These are phyloP conservation scores for Stachybotrys elegans DNA, from an alignment of 2,329 filamentous ascomycete species.

Conservation along the genomic window DNA sequence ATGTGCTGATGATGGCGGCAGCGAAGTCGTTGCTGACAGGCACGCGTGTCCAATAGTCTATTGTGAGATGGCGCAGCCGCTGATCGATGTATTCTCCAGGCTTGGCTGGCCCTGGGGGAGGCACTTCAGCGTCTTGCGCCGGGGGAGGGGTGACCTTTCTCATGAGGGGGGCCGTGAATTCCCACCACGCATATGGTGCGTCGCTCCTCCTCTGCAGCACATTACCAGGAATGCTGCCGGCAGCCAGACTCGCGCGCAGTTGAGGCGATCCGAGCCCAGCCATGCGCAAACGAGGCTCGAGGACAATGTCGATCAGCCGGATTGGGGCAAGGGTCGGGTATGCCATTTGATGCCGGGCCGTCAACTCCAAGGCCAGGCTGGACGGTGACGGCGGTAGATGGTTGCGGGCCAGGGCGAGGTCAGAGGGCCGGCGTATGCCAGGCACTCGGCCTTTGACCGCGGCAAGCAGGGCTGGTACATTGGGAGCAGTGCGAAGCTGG, in stretches of 20 bases:
- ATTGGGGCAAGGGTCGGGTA: constrained; percentile 12
- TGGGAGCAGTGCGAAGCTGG: background rate
- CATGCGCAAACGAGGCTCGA: background rate
- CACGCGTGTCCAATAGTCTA: constrained; percentile 27
- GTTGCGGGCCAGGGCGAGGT: constrained; percentile 6
- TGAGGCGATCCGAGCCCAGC: background rate
- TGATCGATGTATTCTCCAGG: constrained; percentile 5
- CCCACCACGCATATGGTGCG: background rate
- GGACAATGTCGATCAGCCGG: constrained; percentile 5
- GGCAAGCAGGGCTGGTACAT: background rate
- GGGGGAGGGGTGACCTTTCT: background rate
- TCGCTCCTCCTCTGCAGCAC: background rate
- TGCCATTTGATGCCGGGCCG: constrained; percentile 9
- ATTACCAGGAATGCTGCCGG: background rate
- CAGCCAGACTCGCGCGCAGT: background rate
- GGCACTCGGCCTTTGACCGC: constrained; percentile 9
- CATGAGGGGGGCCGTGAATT: background rate
- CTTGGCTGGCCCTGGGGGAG: background rate
- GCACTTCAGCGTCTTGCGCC: background rate
- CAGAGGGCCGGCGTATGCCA: constrained; percentile 9
- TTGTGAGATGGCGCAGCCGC: constrained; percentile 15
- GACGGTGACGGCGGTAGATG: constrained; percentile 11
- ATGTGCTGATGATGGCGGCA: constrained; percentile 24
- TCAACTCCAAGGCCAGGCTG: constrained; percentile 15
- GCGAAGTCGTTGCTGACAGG: constrained; percentile 21